Evolutionary conservation across 306 rosid species (phyloP).

Genomic region (Vigna mungo): DNA sequence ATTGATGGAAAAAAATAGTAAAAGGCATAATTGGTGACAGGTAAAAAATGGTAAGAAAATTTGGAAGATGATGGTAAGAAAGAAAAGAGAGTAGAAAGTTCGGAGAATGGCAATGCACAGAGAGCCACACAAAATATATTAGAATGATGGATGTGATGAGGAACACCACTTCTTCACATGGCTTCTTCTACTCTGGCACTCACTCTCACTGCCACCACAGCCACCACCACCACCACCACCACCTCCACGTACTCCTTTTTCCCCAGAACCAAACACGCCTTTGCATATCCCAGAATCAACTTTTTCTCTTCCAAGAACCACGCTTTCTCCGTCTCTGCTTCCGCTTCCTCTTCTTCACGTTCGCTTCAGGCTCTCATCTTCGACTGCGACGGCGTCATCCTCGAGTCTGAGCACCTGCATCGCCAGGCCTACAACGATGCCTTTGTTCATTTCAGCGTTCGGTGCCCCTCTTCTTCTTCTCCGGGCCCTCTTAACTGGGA

Average conservation of each 20-base stretch:
- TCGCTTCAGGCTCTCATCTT: conserved; percentile 80
- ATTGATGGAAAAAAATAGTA: too few species aligned
- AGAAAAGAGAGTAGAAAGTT: too few species aligned
- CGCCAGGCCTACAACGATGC: conserved; percentile 95
- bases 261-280: conserved; percentile 39
- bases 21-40: too few species aligned
- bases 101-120: conserved; percentile 15
- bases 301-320: conserved; percentile 45
- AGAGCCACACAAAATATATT: conserved; percentile 55
- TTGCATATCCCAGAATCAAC: conserved; percentile 41
- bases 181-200: conserved; percentile 61
- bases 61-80: too few species aligned
- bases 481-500: conserved; percentile 71
- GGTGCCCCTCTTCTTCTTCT: conserved; percentile 60
- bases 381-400: conserved; percentile 94
- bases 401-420: conserved; percentile 94
- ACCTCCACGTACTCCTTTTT: conserved; percentile 40
- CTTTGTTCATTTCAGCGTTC: conserved; percentile 72
- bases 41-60: background rate
- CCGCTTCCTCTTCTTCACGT: conserved; percentile 49
- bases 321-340: conserved; percentile 54
- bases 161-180: conserved; percentile 40
- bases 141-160: background rate
- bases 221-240: conserved; percentile 1
- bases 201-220: conserved; percentile 34